phyloP scores from a whole-genome alignment of 495 filamentous ascomycete species.

The Trichoderma asperelloides region DNA sequence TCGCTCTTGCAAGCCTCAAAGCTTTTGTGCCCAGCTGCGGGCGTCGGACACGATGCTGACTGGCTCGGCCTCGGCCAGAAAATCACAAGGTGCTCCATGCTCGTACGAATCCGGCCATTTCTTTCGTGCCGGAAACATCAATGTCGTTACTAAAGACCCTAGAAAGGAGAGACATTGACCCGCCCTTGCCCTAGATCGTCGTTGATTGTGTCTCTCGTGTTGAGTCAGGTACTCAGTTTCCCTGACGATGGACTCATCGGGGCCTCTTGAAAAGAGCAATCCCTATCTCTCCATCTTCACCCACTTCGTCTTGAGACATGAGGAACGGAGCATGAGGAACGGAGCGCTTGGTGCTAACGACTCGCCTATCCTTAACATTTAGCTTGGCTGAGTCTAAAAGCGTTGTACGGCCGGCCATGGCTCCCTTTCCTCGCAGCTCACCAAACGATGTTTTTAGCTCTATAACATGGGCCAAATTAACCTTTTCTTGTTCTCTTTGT shows the following conservation, averaged over 20 bases:
- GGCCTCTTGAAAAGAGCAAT: background rate
- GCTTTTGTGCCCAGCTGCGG: background rate
- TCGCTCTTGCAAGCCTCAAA: background rate
- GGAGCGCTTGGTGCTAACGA: background rate
- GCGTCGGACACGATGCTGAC: background rate
- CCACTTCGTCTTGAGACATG: background rate
- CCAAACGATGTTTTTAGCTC: no score
- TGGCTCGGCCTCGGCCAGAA: background rate
- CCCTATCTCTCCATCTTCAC: background rate
- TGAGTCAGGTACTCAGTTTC: slow-evolving; percentile 1
- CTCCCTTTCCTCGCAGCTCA: no score
- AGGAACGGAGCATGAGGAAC: background rate
- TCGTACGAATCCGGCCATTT: background rate
- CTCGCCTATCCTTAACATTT: no score
- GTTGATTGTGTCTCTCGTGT: background rate
- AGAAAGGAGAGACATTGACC: slow-evolving; percentile 1
- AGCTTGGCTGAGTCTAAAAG: no score
- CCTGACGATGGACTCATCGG: background rate
- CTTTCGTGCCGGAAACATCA: background rate
- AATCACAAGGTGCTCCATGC: background rate
- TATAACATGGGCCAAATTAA: no score
- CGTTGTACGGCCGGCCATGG: no score
- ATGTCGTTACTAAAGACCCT: background rate
- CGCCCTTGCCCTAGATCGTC: background rate
- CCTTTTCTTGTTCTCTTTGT: no score